Percentiles rank a stretch among this genome's conserved stretches.
Conservation (phyloP, 768 basidiomycete genomes). For the Ramaria sp. region DNA sequence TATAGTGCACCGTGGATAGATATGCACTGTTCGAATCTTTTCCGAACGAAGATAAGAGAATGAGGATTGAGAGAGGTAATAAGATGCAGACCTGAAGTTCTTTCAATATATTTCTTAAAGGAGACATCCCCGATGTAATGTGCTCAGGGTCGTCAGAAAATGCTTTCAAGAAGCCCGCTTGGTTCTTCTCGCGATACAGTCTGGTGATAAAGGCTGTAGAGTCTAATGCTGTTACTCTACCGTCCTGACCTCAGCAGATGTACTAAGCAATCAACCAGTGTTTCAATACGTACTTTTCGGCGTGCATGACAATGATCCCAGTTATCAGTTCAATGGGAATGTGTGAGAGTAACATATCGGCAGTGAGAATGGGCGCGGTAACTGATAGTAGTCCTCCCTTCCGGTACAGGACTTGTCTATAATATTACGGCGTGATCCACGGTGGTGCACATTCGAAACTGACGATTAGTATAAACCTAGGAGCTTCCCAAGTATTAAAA, state of each 20-base stretch:
- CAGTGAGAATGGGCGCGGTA: slow-evolving; percentile 88
- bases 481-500: not conserved
- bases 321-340: slow-evolving; percentile 81
- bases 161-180: slow-evolving; percentile 87
- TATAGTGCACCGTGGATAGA: slow-evolving; percentile 70
- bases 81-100: slow-evolving; percentile 47
- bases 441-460: not conserved
- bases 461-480: not conserved
- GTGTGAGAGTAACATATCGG: slow-evolving; percentile 84
- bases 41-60: not conserved
- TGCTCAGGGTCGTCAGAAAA: slow-evolving; percentile 96
- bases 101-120: slow-evolving; percentile 85
- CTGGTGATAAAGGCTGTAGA: slow-evolving; percentile 7
- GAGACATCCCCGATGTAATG: slow-evolving; percentile 86
- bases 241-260: slow-evolving; percentile 20
- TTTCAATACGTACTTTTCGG: slow-evolving; percentile 55
- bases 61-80: not conserved
- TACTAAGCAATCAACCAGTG: not conserved
- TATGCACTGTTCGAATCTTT: slow-evolving; percentile 65
- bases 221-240: slow-evolving; percentile 26
- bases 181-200: slow-evolving; percentile 50
- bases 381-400: slow-evolving; percentile 84
- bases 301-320: slow-evolving; percentile 83
- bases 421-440: slow-evolving; percentile 8
- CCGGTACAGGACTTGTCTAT: slow-evolving; percentile 78